phyloP scores from a whole-genome alignment of 2,329 filamentous ascomycete genomes.

The Sporothrix luriei region DNA sequence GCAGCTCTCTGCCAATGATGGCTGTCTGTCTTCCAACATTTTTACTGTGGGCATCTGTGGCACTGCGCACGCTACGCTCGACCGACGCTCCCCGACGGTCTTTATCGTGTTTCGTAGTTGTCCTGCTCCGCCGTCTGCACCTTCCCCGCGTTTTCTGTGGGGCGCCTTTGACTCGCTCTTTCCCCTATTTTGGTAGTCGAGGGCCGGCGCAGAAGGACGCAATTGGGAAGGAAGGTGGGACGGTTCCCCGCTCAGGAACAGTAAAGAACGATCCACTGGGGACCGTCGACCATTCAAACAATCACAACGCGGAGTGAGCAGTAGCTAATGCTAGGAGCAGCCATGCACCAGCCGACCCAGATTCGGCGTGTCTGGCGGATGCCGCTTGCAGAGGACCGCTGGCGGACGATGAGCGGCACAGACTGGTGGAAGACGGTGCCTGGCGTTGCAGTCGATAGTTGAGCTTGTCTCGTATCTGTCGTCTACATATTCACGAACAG shows the following conservation, averaged over 20 bases:
- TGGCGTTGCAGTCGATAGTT: too few relatives aligned
- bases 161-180: background rate
- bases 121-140: background rate
- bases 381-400: background rate
- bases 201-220: too few relatives aligned
- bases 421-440: too few relatives aligned
- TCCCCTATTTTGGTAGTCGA: background rate
- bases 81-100: background rate
- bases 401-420: too few relatives aligned
- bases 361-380: background rate
- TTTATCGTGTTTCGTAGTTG: too few relatives aligned
- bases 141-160: slow-evolving; percentile 9
- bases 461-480: too few relatives aligned
- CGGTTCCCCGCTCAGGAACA: slow-evolving; percentile 1
- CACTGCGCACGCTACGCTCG: background rate
- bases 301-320: background rate
- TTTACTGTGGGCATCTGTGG: background rate
- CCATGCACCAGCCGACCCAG: background rate
- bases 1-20: background rate
- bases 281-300: too few relatives aligned
- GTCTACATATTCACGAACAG: too few relatives aligned
- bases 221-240: too few relatives aligned
- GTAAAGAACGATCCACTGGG: background rate
- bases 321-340: background rate
- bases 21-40: background rate